Base-by-base conservation (phyloP, 768 basidiomycete genomes). In the Tylopilus balloui region DNA sequence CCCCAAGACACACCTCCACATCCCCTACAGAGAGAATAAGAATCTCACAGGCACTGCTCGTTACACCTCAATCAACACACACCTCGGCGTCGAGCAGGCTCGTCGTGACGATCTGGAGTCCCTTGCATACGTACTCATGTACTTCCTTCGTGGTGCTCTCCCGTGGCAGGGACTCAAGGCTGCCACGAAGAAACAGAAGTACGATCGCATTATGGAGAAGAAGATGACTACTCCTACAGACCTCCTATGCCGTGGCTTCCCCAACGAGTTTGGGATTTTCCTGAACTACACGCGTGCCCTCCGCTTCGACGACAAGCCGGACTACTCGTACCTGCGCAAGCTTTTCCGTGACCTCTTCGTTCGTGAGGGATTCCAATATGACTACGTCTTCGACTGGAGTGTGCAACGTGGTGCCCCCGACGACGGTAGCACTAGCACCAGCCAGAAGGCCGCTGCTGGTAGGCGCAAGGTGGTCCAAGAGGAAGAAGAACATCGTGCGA, bases 181-280 rank as follows among this genome's bases (percentile, higher is more conserved):
- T 52, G 95, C 95, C 34, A 99, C 96, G 51, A 99, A 99, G 91
- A 99, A 99, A 83, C 96, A 99, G 79, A 99, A 99, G 77, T 98
- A 98, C 71, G 96, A 98, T 72, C 87, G 96, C 52, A 99, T 99
- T 76, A 99, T 99, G 96, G 96, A 99, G 75, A 99, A 99, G 83
- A 99, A 99, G 83, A 98, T 99, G 93, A 97, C 96, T 31, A 96
- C 93, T 0, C 91, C 93, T 13, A 94, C 91, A 43, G 93, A 98
- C 68, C 78, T 95, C 50, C 83, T 99, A 24, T 98, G 95, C 77
- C 93, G 95, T 58, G 93, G 92, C n/a, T 98, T 96, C 81, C 95
- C 96, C 53, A 94, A 93, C 76, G 96, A 99, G 74, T 96, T 98
- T 57, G 95, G 93, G 35, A 96, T 98, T 60, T 98, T 97, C 81